phyloP scores from a whole-genome alignment of 805 yeast species.

The Wickerhamiella azymoides region DNA sequence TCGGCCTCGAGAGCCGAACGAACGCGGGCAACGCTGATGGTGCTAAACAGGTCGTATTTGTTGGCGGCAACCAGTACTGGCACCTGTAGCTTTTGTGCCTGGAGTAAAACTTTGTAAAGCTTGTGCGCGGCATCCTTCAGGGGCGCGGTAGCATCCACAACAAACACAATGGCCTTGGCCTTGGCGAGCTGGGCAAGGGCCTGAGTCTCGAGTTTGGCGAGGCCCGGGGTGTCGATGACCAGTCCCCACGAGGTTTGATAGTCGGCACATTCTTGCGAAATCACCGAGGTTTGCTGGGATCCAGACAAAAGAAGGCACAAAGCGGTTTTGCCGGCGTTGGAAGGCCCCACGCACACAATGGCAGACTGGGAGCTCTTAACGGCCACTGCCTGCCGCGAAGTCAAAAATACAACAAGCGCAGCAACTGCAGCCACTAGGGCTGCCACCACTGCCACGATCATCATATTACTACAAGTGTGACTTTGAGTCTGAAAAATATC shows the following conservation, averaged over 20 bases:
- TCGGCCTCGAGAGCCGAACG: constrained; percentile 47
- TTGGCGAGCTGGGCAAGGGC: constrained; percentile 35
- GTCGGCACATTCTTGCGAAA: constrained; percentile 38
- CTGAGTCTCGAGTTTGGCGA: constrained; percentile 51
- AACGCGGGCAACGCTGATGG: constrained; percentile 55
- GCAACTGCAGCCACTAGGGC: constrained; percentile 12
- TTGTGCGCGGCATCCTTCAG: constrained; percentile 43
- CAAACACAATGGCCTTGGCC: constrained; percentile 54
- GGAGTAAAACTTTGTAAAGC: constrained; percentile 42
- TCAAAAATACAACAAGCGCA: constrained; percentile 3
- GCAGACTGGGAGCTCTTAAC: constrained; percentile 34
- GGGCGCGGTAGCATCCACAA: constrained; percentile 53
- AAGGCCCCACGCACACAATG: constrained; percentile 50
- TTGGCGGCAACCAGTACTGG: constrained; percentile 71
- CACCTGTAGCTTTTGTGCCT: constrained; percentile 49
- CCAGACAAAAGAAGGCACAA: constrained; percentile 29
- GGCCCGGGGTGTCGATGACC: constrained; percentile 82
- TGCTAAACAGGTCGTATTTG: constrained; percentile 73
- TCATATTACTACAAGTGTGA: background rate
- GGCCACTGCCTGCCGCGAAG: constrained; percentile 1
- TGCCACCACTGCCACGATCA: constrained; percentile 3
- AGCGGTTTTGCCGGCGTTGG: constrained; percentile 53
- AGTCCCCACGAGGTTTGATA: constrained; percentile 11
- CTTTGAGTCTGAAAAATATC: background rate
- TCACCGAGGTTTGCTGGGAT: constrained; percentile 19